Base-by-base conservation (phyloP, 2,329 filamentous ascomycete genomes). In the Emericellopsis atlantica region DNA sequence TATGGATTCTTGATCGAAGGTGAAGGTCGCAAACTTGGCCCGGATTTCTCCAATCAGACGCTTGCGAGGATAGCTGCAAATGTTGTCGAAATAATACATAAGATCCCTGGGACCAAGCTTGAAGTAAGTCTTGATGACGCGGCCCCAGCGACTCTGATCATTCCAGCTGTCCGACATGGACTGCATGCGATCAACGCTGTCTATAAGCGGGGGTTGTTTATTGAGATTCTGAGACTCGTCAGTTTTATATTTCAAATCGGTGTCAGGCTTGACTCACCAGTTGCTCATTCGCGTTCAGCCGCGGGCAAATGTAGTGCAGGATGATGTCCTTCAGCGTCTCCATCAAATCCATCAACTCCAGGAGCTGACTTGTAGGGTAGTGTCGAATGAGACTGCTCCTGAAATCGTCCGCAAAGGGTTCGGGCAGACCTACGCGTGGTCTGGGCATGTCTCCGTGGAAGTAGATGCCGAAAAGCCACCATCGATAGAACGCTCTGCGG, bases 391-490 rank as follows among this genome's bases (percentile, higher is more conserved):
- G 61, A 35, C 59, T 65, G 23, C 57, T 59, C 36, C 67, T 57
- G 11, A 64, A 48, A 39, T 66, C 59, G 36, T 66, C 59, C 8
- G 60, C 60, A 22, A 52, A 57, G 10, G 61, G 58, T 44, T 62
- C 60, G 0, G 62, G 62, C 36, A 60, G 54, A 2, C 59, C 60
- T 33, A 54, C 42, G 8, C 58, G 56, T 4, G 62, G 62, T 22
- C 57, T 53, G 9, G 56, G 60, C 31, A 57, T 54, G 26, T 64
- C 62, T 10, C 64, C 64, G 37, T 76, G 70, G 44, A 74, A 74
- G 44, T 70, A 67, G 29, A 63, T 61, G 6, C 68, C 61, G 45
- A 70, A 76, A 4, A 72, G 58, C 70, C 71, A 74, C 71, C 71
- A 76, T 26, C 61, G 55, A 39, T 71, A 72, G 24, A 76, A 52